Evolutionary conservation across 192 early-diverging fungal genomes (phyloP), one percentile per base, ranked within the genome.

Genomic region (Piromyces finnis): DNA sequence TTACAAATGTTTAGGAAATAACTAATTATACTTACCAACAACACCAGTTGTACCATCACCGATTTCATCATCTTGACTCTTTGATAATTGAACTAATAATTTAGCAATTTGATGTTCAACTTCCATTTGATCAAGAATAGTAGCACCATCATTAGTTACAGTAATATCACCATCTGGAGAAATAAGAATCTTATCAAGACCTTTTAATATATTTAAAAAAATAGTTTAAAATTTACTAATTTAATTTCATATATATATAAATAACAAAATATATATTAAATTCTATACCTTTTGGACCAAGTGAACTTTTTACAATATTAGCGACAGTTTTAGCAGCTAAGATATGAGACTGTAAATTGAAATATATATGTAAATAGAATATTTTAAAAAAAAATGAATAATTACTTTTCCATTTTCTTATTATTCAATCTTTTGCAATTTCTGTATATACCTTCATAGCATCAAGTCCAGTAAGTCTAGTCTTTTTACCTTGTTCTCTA

Each of bases 11-110:
- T n/a, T n/a, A n/a, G n/a, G n/a, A n/a, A n/a, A n/a, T n/a, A n/a
- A n/a, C n/a, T n/a, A n/a, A n/a, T 16, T 13, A 37, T 32, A 88
- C 87, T 78, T 85, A 95, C 94, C 94, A 84, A 98, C 98, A 82
- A 99, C 96, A 87, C 98, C 96, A 28, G 98, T 99, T 36, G 98
- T 99, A 51, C 98, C 98, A 84, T 99, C 98, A 81, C 98, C 98
- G 86, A 99, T 99, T 87, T 99, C 98, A 82, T 99, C 96, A 86
- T 99, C 98, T 90, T 99, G 98, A 82, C 91, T 93, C 88, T 97
- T 95, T 79, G 96, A 97, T 79, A 99, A 88, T 86, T 98, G 95
- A 27, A 99, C 98, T 59, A 99, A 85, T 26, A 99, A 88, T 86
- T 97, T 97, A 30, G 96, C 98, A 84, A 99, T 98, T 87, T 99